Conservation (phyloP, 2,329 filamentous ascomycete species). For the Proliferodiscus dingleyae region DNA sequence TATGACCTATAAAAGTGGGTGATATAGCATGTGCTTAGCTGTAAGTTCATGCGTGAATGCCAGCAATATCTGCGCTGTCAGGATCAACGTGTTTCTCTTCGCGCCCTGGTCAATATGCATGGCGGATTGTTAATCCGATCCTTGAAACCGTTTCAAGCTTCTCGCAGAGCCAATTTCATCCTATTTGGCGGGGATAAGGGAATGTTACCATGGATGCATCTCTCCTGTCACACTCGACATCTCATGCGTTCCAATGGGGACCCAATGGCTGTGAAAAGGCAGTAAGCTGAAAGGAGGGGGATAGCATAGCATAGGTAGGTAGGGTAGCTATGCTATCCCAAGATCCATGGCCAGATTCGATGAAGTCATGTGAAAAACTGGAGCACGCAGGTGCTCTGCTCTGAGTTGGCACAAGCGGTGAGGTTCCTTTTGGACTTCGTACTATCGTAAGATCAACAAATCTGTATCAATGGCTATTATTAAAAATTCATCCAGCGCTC, state of each 20-base stretch:
- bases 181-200: conserved; percentile 3
- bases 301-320: no score
- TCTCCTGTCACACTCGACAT: conserved; percentile 2
- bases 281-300: not conserved
- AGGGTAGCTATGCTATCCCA: no score
- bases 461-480: no score
- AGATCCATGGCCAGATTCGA: no score
- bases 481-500: no score
- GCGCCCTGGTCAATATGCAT: conserved; percentile 3
- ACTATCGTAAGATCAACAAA: not conserved
- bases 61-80: conserved; percentile 15
- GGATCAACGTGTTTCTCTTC: conserved; percentile 20
- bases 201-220: not conserved
- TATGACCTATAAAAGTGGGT: conserved; percentile 20
- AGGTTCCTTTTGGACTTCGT: not conserved
- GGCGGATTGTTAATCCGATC: conserved; percentile 4
- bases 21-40: conserved; percentile 18
- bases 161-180: not conserved
- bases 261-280: not conserved
- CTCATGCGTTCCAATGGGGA: conserved; percentile 1
- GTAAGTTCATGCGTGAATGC: conserved; percentile 16
- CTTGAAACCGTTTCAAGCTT: conserved; percentile 4
- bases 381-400: no score
- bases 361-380: not conserved
- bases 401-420: no score